Percentiles rank a stretch among this genome's conserved stretches.
Conservation (phyloP, 2,329 filamentous ascomycete species). For the Chaetothyriales sp. region DNA sequence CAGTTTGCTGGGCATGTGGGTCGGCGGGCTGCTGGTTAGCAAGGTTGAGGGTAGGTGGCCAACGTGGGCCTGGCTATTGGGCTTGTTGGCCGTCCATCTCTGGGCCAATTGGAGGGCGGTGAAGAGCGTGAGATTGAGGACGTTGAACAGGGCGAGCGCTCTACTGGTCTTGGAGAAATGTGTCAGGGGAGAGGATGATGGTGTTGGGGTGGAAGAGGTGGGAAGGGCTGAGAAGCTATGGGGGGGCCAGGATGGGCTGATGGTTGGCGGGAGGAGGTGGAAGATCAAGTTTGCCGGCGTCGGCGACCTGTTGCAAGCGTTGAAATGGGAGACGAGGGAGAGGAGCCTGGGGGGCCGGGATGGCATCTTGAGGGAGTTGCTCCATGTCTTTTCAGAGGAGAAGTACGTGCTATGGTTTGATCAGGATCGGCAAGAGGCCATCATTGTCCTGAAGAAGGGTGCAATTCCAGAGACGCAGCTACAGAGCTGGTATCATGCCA, state of each 20-base stretch:
- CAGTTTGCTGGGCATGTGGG: slow-evolving; percentile 72
- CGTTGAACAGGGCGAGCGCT: slow-evolving; percentile 73
- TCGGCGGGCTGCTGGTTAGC: slow-evolving; percentile 68
- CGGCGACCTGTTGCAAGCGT: background rate
- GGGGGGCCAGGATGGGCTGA: background rate
- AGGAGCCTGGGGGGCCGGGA: background rate
- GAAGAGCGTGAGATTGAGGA: slow-evolving; percentile 66
- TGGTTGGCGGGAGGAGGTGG: background rate
- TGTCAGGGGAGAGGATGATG: background rate
- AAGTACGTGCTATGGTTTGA: slow-evolving; percentile 51
- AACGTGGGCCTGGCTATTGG: slow-evolving; percentile 60
- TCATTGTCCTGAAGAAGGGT: slow-evolving; percentile 52
- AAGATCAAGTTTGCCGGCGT: background rate
- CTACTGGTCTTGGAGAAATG: slow-evolving; percentile 50
- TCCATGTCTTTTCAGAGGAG: slow-evolving; percentile 38
- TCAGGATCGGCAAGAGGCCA: slow-evolving; percentile 28
- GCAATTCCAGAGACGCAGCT: slow-evolving; percentile 39
- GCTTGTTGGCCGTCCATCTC: slow-evolving; percentile 63
- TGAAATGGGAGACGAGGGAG: background rate
- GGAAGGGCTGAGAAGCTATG: slow-evolving; percentile 4
- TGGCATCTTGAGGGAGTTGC: slow-evolving; percentile 3
- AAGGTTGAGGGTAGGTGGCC: slow-evolving; percentile 54
- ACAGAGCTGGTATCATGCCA: slow-evolving; percentile 50
- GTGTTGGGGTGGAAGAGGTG: slow-evolving; percentile 4
- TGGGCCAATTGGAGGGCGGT: slow-evolving; percentile 80